A percentile compares a stretch with the other conserved stretches of the same genome.
Conservation (phyloP, 441 rosid genomes). For the California macrophylla region DNA sequence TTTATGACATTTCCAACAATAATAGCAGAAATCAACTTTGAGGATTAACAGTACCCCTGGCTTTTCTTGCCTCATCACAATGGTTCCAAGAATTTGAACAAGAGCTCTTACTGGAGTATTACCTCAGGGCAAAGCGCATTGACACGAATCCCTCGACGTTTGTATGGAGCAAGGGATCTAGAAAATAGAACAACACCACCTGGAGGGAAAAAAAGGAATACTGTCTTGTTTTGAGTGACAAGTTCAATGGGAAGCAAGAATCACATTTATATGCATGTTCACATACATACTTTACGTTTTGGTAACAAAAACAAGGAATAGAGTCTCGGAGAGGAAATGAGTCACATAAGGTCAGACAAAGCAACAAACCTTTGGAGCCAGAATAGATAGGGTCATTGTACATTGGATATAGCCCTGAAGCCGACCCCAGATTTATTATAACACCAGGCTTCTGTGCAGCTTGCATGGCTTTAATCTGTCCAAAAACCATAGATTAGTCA, state of each 20-base stretch:
- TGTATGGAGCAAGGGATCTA: constrained; percentile 53
- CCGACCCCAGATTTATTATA: constrained; percentile 81
- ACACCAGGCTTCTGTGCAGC: constrained; percentile 71
- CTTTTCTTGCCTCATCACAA: neutral
- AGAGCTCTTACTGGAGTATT: constrained; percentile 15
- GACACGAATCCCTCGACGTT: constrained; percentile 66
- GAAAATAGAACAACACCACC: constrained; percentile 86
- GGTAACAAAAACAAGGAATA: neutral
- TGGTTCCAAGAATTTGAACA: neutral
- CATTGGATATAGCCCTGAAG: constrained; percentile 84
- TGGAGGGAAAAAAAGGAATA: constrained; percentile 19
- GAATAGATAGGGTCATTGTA: constrained; percentile 55
- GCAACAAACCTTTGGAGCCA: constrained; percentile 62
- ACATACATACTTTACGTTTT: neutral
- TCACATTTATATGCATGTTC: neutral
- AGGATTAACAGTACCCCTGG: neutral
- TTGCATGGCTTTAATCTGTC: constrained; percentile 69
- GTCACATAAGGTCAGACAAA: neutral
- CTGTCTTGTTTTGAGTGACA: constrained; percentile 1
- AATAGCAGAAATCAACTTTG: neutral
- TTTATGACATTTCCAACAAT: neutral
- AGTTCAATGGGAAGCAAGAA: constrained; percentile 3
- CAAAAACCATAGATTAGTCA: constrained; percentile 6
- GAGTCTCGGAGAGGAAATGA: neutral
- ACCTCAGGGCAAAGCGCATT: constrained; percentile 99